Base-by-base conservation (phyloP, 768 basidiomycete genomes). In the Daedalea quercina region DNA sequence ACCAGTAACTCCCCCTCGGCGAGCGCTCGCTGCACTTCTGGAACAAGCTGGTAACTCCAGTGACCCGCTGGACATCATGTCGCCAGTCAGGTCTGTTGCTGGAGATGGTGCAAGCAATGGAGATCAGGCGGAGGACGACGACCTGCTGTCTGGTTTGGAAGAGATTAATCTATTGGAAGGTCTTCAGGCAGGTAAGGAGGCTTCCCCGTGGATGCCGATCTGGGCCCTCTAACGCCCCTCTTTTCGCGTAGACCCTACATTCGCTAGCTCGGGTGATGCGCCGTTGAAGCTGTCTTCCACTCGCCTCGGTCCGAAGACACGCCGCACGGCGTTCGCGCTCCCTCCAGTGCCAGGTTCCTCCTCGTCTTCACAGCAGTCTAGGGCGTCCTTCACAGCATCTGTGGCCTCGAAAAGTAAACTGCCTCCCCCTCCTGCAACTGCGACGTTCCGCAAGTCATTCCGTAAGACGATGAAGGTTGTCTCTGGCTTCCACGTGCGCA, bases 401-500 rank as follows among this genome's bases (percentile, higher is more conserved):
- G 40, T 23, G 26, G 17, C 17, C 9, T 11, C 17, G 15, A 52
- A 46, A 44, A 51, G 22, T 2, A 49, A 22, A 22, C 35, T 51
- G 22, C 53, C 17, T 50, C 53, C 6, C 45, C 49, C 62, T 53
- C 53, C 51, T 33, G 74, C 79, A 1, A 80, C 74, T 28, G 79
- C 87, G 0, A 89, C 90, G 0, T 72, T 96, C 9, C 83, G 90
- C 44, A 94, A 93, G 65, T 90, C 91, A 1, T 94, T 83, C 66
- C 79, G 93, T 24, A 85, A 87, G 61, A 84, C 87, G 1, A 69
- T 96, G 17, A 76, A 77, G 43, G 86, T 89, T 0, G 82, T 86
- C 3, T 87, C 89, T 24, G 93, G 91, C 3, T 87, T 96, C 67
- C 78, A 84, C 20, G 87, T 96, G 23, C 83, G 92, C 31, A 95